Conservation (phyloP, 164 flowering plant species). For the Protea cynaroides region DNA sequence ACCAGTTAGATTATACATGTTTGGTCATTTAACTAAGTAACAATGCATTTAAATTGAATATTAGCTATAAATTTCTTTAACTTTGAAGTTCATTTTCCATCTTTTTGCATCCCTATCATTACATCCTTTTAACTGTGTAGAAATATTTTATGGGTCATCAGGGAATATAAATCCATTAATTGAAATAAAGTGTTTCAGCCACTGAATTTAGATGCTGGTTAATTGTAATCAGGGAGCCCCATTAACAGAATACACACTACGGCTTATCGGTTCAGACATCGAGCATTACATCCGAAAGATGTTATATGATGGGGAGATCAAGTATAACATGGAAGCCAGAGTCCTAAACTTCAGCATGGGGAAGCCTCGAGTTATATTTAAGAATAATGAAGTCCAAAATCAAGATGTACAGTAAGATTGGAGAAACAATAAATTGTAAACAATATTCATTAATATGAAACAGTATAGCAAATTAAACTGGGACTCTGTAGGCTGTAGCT, state of each 20-base stretch:
- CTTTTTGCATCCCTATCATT: too few species aligned
- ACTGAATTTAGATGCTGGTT: neutral
- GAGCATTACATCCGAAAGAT: constrained; percentile 88
- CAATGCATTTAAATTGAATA: too few species aligned
- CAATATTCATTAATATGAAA: too few species aligned
- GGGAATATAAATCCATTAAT: too few species aligned
- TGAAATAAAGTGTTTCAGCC: neutral
- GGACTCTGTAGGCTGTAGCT: too few species aligned
- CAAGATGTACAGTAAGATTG: constrained; percentile 30
- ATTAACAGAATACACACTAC: constrained; percentile 66
- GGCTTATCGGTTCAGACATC: constrained; percentile 48
- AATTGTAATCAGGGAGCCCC: constrained; percentile 61
- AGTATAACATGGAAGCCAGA: constrained; percentile 83
- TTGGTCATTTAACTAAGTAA: too few species aligned
- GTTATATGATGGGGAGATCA: constrained; percentile 73
- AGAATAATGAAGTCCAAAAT: constrained; percentile 26
- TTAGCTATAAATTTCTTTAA: too few species aligned
- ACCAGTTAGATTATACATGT: too few species aligned
- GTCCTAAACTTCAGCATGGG: constrained; percentile 95
- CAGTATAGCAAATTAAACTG: too few species aligned
- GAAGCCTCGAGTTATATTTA: constrained; percentile 62
- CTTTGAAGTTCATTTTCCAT: too few species aligned
- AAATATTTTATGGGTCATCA: too few species aligned
- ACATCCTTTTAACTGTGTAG: too few species aligned
- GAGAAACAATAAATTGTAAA: neutral